Base-by-base conservation (phyloP, 768 basidiomycete species). In the Auriscalpium orientale region DNA sequence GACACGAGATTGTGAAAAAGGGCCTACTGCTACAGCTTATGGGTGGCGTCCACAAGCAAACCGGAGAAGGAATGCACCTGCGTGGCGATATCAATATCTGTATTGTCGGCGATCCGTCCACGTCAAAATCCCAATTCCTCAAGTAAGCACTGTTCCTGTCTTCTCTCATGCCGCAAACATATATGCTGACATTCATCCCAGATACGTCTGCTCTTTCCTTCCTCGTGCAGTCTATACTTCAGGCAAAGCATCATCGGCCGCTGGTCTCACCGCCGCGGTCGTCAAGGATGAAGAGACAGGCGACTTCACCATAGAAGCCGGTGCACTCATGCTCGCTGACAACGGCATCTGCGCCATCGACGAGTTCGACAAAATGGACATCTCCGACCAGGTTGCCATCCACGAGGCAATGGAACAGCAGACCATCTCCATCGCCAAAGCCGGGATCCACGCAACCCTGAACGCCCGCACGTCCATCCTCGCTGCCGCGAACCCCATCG, bases 351-450 rank as follows among this genome's bases (percentile, higher is more conserved):
- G 97, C 67, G 95, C 95, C n/a, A 99, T 99, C 65, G 97, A 99
- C 74, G 97, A 98, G 71, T 99, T 99, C 66, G 97, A 99, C 81
- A 99, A 99, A 73, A 99, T 99, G 97, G 95, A 98, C 69, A 85
- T 98, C 52, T 86, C 91, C 0, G 97, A 98, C 70, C 97, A 98
- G 70, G 93, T 98, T 45, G 97, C 97, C 37, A 98, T 99, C 64
- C 97, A 99, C 78, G 95, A 98, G 78, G 95, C 95, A 8, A 98
- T 98, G 95, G 95, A 98, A 84, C 95, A 98, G 73, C 95, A 98
- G 74, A 98, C 95, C 1, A 98, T 98, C 64, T 97, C 94, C 33
- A 98, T 98, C 60, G 97, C 97, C 44, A 99, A 99, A 70, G 97
- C 97, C 2, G 97, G 97, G 55, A 99, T 99, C 62, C 95, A 98